Evolutionary conservation across 164 flowering plant genomes (phyloP).

Genomic region (Litsea cubeba): DNA sequence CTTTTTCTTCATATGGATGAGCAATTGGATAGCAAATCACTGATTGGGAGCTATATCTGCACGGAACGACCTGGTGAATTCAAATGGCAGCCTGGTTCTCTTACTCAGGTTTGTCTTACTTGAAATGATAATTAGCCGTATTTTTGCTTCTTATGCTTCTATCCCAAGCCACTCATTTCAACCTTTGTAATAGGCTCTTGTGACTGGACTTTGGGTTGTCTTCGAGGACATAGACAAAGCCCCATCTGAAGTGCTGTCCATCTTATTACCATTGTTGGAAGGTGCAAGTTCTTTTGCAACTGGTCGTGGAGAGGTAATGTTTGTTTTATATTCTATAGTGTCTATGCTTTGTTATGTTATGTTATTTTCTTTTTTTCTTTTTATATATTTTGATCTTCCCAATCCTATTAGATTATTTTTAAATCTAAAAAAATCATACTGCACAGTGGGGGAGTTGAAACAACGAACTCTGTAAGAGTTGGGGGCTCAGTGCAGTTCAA

Average conservation of each 20-base stretch:
- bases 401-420: no score
- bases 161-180: neutral
- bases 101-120: conserved; percentile 66
- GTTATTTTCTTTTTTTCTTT: neutral
- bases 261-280: conserved; percentile 75
- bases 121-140: neutral
- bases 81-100: conserved; percentile 97
- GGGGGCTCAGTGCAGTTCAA: neutral
- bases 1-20: conserved; percentile 92
- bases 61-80: conserved; percentile 95
- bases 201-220: conserved; percentile 82
- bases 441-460: no score
- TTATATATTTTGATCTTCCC: no score
- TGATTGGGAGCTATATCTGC: conserved; percentile 83
- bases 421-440: no score
- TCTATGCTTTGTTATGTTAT: neutral
- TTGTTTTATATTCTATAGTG: neutral
- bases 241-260: conserved; percentile 74
- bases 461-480: neutral
- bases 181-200: conserved; percentile 49
- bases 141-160: neutral
- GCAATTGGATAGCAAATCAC: conserved; percentile 82
- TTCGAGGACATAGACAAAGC: conserved; percentile 95
- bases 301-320: conserved; percentile 79
- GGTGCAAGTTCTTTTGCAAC: conserved; percentile 59